Evolutionary conservation across 305 asterid species (phyloP), one percentile per base, ranked within the genome.

Genomic region (Salvia sclarea): DNA sequence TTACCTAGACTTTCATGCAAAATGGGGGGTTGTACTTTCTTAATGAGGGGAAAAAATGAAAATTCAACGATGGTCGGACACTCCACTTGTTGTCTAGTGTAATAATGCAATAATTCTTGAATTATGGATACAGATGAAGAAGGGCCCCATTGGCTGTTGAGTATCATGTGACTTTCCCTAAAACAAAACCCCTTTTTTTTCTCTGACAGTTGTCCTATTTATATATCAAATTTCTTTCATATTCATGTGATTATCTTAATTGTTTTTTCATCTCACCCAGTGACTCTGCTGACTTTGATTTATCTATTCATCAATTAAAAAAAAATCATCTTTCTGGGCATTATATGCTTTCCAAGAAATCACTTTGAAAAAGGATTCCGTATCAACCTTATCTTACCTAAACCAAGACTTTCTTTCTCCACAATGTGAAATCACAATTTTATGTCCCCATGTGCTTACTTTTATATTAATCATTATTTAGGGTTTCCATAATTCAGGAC

Each of bases 81-180:
- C 45, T 77, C 84, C 81, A 84, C 81, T 85, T 76, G 86, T 68
- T 72, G 64, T 69, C 22, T 61, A 33, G 10, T 24, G 76, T 75
- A 74, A 76, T 76, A 80, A 76, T 57, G 82, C 78, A 83, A 88
- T 90, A 82, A 90, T 82, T 84, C 78, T 84, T 57, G 71, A 76
- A 79, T 83, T 69, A 79, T 79, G 78, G 80, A 69, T 87, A 68
- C 85, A 81, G 84, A 67, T 76, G 80, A 78, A 70, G 74, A 78
- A 70, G 74, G 84, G 89, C 68, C 86, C 90, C 89, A 75, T 28
- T 30, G 71, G 78, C 75, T 76, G 81, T 81, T 82, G 80, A 73
- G 69, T 68, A 73, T 78, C 91, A 83, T 84, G 91, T 89, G 92
- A 84, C 83, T 79, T 68, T 65, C 71, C 76, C 78, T 16, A 43